phyloP scores from a whole-genome alignment of 2,329 filamentous ascomycete species.

The Aspergillus cejpii region DNA sequence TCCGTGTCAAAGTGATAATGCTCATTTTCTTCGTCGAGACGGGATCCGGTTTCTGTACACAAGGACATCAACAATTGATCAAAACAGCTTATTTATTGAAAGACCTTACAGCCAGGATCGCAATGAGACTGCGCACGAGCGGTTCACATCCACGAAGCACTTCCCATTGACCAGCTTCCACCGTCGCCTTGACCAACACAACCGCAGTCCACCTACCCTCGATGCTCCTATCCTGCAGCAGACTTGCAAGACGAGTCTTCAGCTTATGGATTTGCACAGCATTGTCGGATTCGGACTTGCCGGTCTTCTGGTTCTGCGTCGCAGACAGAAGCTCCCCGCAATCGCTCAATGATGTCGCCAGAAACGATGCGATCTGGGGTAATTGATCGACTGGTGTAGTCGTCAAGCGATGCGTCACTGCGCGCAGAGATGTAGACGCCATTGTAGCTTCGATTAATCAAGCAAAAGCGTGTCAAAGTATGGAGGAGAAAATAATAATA shows the following conservation, averaged over 20 bases:
- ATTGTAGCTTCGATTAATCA: constrained; percentile 20
- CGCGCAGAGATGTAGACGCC: constrained; percentile 35
- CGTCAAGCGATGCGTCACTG: constrained; percentile 51
- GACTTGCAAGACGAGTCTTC: constrained; percentile 67
- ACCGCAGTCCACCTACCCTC: constrained; percentile 73
- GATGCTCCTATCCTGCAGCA: constrained; percentile 68
- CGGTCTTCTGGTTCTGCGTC: constrained; percentile 51
- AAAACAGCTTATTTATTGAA: background rate
- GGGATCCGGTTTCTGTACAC: constrained; percentile 65
- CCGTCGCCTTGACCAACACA: constrained; percentile 68
- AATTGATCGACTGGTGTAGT: constrained; percentile 67
- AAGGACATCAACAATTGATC: constrained; percentile 11
- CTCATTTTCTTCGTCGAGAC: constrained; percentile 67
- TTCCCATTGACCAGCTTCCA: constrained; percentile 82
- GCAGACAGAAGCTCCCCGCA: constrained; percentile 58
- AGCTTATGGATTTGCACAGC: constrained; percentile 72
- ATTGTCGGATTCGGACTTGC: constrained; percentile 59
- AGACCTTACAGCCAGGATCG: constrained; percentile 60
- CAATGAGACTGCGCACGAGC: constrained; percentile 72
- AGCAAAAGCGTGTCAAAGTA: too few species aligned
- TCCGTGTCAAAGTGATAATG: constrained; percentile 69
- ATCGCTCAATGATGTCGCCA: constrained; percentile 52
- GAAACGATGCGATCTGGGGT: constrained; percentile 62
- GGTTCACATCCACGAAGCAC: constrained; percentile 63
- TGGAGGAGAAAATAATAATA: too few species aligned